phyloP scores from a whole-genome alignment of 2,329 filamentous ascomycete genomes.

The Penicillium janthinellum region DNA sequence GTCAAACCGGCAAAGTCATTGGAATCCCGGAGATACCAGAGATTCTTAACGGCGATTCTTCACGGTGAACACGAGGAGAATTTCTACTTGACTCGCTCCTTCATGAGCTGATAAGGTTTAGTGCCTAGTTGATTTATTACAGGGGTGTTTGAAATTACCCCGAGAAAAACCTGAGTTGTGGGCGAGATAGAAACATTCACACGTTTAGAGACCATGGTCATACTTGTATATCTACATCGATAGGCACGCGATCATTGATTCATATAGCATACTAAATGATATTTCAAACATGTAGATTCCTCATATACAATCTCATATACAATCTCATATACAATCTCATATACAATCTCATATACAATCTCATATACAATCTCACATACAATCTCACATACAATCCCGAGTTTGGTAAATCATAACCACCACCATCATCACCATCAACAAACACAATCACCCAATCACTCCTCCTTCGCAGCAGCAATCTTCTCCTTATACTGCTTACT shows the following conservation, averaged over 20 bases:
- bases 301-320: not conserved
- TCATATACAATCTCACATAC: not conserved
- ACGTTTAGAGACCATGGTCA: too few relatives aligned
- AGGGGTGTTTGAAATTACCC: too few relatives aligned
- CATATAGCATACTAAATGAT: not conserved
- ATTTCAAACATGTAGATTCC: not conserved
- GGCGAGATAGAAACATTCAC: too few relatives aligned
- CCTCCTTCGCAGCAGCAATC: slow-evolving; percentile 53
- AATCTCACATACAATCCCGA: not conserved
- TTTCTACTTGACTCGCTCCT: not conserved
- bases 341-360: not conserved
- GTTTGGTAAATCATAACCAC: not conserved
- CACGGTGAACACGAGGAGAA: not conserved
- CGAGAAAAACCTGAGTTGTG: too few relatives aligned
- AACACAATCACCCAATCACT: slow-evolving; percentile 51
- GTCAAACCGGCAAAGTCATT: not conserved
- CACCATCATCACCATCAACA: not conserved
- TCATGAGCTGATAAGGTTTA: not conserved
- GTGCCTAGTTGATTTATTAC: too few relatives aligned
- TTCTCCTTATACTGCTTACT: slow-evolving; percentile 43
- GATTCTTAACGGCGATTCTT: not conserved
- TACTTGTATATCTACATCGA: too few relatives aligned
- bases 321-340: not conserved
- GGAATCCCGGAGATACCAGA: not conserved
- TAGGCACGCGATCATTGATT: too few relatives aligned